These are phyloP conservation scores for Puccinellia tenuiflora DNA, from an alignment of 176 grass and related monocot species.

Conservation along the genomic window DNA sequence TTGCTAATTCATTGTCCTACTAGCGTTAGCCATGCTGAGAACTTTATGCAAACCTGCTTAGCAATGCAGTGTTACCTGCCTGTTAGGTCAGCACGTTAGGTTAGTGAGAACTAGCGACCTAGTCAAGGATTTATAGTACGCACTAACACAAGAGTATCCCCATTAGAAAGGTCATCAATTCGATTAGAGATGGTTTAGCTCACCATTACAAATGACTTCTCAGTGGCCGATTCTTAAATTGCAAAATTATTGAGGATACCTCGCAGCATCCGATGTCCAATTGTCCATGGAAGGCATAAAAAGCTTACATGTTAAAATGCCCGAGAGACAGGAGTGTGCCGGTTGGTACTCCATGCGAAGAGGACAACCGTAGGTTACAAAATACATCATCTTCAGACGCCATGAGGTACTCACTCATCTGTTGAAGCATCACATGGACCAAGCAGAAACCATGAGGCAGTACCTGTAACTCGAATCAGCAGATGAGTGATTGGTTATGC, in stretches of 20 bases:
- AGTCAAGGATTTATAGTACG: not conserved
- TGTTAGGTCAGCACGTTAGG: not conserved
- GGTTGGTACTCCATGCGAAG: not conserved
- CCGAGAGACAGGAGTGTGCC: not conserved
- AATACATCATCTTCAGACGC: not conserved
- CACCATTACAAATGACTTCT: not conserved
- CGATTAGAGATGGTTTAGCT: not conserved
- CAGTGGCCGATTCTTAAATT: not conserved
- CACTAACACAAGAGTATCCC: not conserved
- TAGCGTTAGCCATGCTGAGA: not conserved
- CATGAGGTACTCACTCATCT: not conserved
- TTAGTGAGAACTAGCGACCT: not conserved
- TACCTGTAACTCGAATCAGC: slow-evolving; percentile 1
- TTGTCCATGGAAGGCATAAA: not conserved
- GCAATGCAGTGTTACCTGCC: slow-evolving; percentile 12
- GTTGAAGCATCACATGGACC: not conserved
- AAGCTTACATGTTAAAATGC: not conserved
- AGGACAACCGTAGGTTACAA: not conserved
- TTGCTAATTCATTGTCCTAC: slow-evolving; percentile 10
- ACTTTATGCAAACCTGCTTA: slow-evolving; percentile 18
- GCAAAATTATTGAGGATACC: not conserved
- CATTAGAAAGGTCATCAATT: not conserved
- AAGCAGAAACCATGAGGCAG: not conserved
- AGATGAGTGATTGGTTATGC: not conserved
- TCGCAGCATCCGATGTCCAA: not conserved